phyloP scores from a whole-genome alignment of 1,284 basidiomycete species.

The Papiliotrema flavescens region DNA sequence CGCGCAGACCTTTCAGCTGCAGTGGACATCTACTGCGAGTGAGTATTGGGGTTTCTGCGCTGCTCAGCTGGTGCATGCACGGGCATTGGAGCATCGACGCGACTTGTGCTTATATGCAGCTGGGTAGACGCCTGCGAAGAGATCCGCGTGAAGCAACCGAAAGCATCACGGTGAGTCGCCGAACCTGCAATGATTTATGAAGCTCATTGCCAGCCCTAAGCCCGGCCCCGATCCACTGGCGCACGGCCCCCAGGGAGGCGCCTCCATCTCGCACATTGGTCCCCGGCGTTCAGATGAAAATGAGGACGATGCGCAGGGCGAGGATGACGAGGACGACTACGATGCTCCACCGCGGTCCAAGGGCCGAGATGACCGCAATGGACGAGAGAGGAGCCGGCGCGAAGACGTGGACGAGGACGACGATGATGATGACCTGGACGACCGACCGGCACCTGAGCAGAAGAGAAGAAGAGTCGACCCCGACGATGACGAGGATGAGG shows the following conservation, averaged over 20 bases:
- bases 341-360: background rate
- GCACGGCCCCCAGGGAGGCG: conserved; percentile 28
- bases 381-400: conserved; percentile 6
- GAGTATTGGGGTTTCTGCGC: conserved; percentile 4
- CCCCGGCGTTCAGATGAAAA: conserved; percentile 50
- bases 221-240: conserved; percentile 20
- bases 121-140: conserved; percentile 49
- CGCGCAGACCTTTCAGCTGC: conserved; percentile 38
- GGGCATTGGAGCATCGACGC: background rate
- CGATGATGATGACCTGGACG: conserved; percentile 54
- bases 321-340: conserved; percentile 12
- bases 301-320: conserved; percentile 64
- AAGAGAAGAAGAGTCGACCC: conserved; percentile 24
- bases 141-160: conserved; percentile 29
- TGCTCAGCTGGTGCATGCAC: background rate
- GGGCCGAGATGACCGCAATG: background rate
- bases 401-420: conserved; percentile 17
- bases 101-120: conserved; percentile 12
- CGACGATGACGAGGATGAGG: conserved; percentile 26
- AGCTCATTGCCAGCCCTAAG: conserved; percentile 13
- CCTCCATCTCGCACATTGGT: conserved; percentile 8
- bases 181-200: background rate
- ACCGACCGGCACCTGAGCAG: conserved; percentile 4
- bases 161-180: conserved; percentile 26
- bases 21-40: conserved; percentile 47